A percentile compares a stretch with the other conserved stretches of the same genome.
Conservation (phyloP, 208 protist genomes). For the Wallacemonas sp. region DNA sequence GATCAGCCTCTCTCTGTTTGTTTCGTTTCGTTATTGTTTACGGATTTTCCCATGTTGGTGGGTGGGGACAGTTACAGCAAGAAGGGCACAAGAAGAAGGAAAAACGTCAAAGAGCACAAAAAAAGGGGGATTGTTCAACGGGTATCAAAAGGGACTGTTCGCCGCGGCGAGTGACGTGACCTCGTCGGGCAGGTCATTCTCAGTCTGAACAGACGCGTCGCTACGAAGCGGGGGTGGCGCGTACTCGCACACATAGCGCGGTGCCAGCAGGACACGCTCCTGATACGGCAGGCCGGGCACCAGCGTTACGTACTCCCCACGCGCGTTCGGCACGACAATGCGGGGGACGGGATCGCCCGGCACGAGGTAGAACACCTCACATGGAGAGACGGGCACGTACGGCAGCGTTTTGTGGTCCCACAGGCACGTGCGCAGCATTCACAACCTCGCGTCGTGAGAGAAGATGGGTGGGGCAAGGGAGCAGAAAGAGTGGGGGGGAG, state of each 20-base stretch:
- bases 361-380: slow-evolving; percentile 81
- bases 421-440: slow-evolving; percentile 24
- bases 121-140: slow-evolving; percentile 3
- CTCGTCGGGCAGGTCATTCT: slow-evolving; percentile 28
- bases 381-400: slow-evolving; percentile 57
- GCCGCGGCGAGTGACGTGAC: neutral
- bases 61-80: too few species aligned
- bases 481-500: too few species aligned
- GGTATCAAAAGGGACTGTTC: too few species aligned
- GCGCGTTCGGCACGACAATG: slow-evolving; percentile 64
- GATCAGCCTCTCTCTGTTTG: too few species aligned
- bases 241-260: slow-evolving; percentile 46
- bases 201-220: slow-evolving; percentile 28
- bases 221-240: slow-evolving; percentile 41
- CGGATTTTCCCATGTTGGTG: too few species aligned
- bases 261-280: slow-evolving; percentile 37
- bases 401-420: slow-evolving; percentile 78
- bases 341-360: slow-evolving; percentile 66
- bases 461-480: too few species aligned
- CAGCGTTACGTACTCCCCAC: slow-evolving; percentile 70
- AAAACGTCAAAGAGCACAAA: too few species aligned
- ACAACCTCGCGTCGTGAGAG: too few species aligned
- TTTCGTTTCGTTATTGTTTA: too few species aligned
- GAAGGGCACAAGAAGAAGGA: too few species aligned
- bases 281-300: slow-evolving; percentile 79